Base-by-base conservation (phyloP, 1,284 basidiomycete genomes). In the Cryptococcus wingfieldii region DNA sequence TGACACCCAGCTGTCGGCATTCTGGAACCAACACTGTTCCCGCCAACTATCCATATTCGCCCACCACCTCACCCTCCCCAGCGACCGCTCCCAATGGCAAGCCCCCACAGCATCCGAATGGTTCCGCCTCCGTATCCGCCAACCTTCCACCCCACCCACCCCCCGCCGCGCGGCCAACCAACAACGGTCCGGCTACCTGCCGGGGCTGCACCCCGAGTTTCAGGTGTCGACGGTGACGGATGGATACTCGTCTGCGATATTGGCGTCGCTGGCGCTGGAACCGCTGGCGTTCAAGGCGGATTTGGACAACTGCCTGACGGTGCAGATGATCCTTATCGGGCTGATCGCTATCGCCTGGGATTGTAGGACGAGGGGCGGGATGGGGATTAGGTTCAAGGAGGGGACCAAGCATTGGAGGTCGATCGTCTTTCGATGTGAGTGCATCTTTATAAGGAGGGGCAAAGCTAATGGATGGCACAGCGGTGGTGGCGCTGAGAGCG, bases 1-100 rank as follows among this genome's bases (percentile, higher is more conserved):
- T 49, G 71, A 74, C 56, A 74, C 71, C 16, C 71, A 74, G 47
- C 55, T 69, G 13, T 71, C 70, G 3, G 57, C 62, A 13, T 74
- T 72, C 58, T 74, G 70, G 70, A 70, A 67, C 34, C 70, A 72
- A 55, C 69, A 72, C 49, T 63, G 66, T 13, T 65, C 64, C 6
- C 60, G 71, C 10, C 70, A 72, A 56, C 59, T 74, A 10, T 68
- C 67, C 1, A 69, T 74, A 38, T 74, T 74, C 47, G 71, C 71
- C 6, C 71, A 74, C 55, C 65, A 71, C 49, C 56, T 72, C 50
- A 59, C 56, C 31, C 60, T 74, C 4, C 70, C 71, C 19, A 63
- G 65, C 49, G 52, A 67, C 6, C 53, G 59, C 37, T 41, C 53
- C 2, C 63, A 68, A 53, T 74, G 71, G 71, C 68, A 74, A 41